These are phyloP conservation scores for Globisporangium spiculum DNA, from an alignment of 352 stramenopile species.

Conservation along the genomic window DNA sequence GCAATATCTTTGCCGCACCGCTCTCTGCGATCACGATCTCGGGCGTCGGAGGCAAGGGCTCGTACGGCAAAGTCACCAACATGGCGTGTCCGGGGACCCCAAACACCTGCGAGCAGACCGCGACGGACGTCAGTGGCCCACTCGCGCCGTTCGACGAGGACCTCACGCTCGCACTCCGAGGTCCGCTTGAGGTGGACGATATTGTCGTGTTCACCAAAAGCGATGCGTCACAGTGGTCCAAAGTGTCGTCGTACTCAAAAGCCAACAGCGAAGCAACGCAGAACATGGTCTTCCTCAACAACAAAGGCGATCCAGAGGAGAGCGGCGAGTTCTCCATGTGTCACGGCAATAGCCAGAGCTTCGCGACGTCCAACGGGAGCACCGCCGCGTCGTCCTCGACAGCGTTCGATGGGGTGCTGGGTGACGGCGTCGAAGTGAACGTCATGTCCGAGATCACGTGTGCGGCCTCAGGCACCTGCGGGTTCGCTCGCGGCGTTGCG, in stretches of 20 bases:
- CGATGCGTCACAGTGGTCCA: conserved; percentile 15
- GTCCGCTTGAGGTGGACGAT: conserved; percentile 36
- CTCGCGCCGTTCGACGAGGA: conserved; percentile 46
- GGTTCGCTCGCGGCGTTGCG: conserved; percentile 26
- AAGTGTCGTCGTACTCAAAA: conserved; percentile 30
- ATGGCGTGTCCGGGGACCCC: conserved; percentile 23
- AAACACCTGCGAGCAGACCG: conserved; percentile 19
- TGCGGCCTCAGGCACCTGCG: conserved; percentile 19
- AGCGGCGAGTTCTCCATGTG: conserved; percentile 41
- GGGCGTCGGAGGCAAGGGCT: conserved; percentile 24
- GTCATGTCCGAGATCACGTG: conserved; percentile 36
- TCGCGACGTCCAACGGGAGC: conserved; percentile 30
- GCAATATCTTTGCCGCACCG: conserved; percentile 3
- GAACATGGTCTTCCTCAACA: conserved; percentile 60
- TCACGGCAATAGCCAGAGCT: conserved; percentile 44
- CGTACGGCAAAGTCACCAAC: conserved; percentile 33
- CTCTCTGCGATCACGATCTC: conserved; percentile 26
- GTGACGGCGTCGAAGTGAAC: conserved; percentile 40
- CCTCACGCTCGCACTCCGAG: conserved; percentile 38
- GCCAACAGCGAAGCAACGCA: conserved; percentile 15
- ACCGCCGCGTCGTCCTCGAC: conserved; percentile 9
- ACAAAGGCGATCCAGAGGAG: conserved; percentile 32
- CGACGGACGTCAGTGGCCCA: conserved; percentile 25
- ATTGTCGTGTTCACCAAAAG: conserved; percentile 36
- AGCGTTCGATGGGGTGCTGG: conserved; percentile 28